Evolutionary conservation across 345 rosid species (phyloP), one percentile per base, ranked within the genome.

Genomic region (Hibiscus trionum): DNA sequence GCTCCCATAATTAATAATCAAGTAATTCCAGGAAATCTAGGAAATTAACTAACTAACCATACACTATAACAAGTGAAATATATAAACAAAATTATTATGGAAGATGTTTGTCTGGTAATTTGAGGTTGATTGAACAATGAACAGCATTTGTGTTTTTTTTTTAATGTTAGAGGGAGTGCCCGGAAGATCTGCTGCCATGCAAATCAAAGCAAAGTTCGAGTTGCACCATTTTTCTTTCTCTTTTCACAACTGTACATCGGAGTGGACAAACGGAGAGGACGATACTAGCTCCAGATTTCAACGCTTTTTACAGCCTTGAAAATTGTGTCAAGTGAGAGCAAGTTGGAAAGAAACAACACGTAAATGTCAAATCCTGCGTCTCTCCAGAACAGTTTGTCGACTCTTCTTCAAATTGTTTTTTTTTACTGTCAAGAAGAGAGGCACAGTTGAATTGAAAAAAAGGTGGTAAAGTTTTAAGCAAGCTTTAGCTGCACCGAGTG

Each of bases 201-300:
- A 66, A 42, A 21, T 5, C 27, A 59, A 24, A 44, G 15, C 35
- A 66, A 46, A 15, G n/a, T 14, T 14, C 53, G 6, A 6, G 42
- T 37, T 37, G 42, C 1, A 55, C 71, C 71, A 19, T 39, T 62
- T 58, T 31, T 69, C 44, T 44, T 59, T 66, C 10, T 17, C 21
- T 16, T 65, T 49, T 66, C 70, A 16, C 21, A 3, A 66, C 70
- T 66, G 70, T 27, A 82, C 81, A 78, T 80, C 83, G 80, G 89
- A 85, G 87, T 85, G 93, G 96, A 88, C 92, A 88, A 88, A 88
- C 80, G 93, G 93, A 90, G 92, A 86, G 84, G 92, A 86, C 96
- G 90, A 88, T 81, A 80, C 90, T 74, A 79, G 96, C 87, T 90
- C 69, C 92, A 85, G 82, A 82, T 88, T 88, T 88, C 89, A 85